Base-by-base conservation (phyloP, 495 filamentous ascomycete species). In the Barbatosphaeria neglecta region DNA sequence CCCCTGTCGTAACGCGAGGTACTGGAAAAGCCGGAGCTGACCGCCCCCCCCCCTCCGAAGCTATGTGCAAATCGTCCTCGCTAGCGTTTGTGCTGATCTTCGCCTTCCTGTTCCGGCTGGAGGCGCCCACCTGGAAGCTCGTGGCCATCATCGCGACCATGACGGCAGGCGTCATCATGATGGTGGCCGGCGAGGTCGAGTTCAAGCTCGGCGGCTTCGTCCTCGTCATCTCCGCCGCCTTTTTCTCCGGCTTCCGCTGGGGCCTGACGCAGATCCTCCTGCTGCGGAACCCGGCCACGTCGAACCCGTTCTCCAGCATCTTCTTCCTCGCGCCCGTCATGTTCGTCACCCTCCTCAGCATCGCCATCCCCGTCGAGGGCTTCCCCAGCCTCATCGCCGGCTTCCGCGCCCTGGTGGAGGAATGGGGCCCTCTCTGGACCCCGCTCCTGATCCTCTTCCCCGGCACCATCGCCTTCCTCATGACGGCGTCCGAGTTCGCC, bases 51-150 rank as follows among this genome's bases (percentile, higher is more conserved):
- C n/a, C 15, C 27, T 41, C 27, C 23, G 37, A 51, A 87, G 84
- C 90, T 46, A 99, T 99, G 93, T 97, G 92, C 66, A 99, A 99
- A 79, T 97, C 92, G 4, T 95, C 89, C 18, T 84, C 88, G 27
- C 77, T 97, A 16, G 89, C 84, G 31, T 97, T 99, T 57, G 92
- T 99, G 40, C 82, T 99, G 7, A 55, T 94, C 46, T 99, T 99
- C 65, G 93, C 93, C 48, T 94, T 99, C 61, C 56, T 93, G 42
- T 97, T 99, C 72, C 82, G 83, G 28, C 81, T 99, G 23, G 93
- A 99, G 64, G 74, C 76, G 6, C 87, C 87, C 0, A 95, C 90
- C 0, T 80, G 86, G 68, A 83, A 81, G 52, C 75, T 99, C 18
- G 83, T 94, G 19, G 65, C 76, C 28, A 87, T 99, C 51, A 97